Conservation (phyloP, 495 filamentous ascomycete genomes). For the Filosporella fistucella region DNA sequence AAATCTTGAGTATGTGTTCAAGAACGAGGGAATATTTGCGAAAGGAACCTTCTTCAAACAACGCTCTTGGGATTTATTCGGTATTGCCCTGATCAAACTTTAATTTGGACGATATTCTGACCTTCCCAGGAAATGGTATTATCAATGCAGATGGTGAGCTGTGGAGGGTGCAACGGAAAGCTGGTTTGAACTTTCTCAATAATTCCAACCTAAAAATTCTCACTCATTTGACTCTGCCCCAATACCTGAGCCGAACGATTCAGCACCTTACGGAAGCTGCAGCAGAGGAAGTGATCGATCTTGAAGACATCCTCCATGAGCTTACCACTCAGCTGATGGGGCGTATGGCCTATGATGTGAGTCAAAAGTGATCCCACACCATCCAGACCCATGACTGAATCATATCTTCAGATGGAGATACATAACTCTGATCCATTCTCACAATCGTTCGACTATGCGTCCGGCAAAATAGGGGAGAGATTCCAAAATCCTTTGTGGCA, state of each 20-base stretch:
- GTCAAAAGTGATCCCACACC: conserved; percentile 5
- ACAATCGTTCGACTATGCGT: conserved; percentile 51
- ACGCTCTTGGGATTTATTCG: conserved; percentile 56
- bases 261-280: conserved; percentile 26
- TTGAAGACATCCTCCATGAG: conserved; percentile 52
- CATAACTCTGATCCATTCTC: conserved; percentile 53
- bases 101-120: conserved; percentile 2
- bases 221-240: conserved; percentile 49
- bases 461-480: conserved; percentile 50
- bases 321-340: conserved; percentile 58
- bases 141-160: conserved; percentile 59
- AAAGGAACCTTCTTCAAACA: conserved; percentile 55
- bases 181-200: conserved; percentile 53
- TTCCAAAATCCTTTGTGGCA: conserved; percentile 60
- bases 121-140: conserved; percentile 46
- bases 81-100: conserved; percentile 20
- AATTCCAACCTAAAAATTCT: conserved; percentile 49
- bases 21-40: conserved; percentile 50
- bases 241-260: conserved; percentile 38
- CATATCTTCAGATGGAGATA: conserved; percentile 48
- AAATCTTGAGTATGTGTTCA: conserved; percentile 55
- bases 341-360: conserved; percentile 54
- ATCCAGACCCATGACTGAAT: not conserved
- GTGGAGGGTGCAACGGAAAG: conserved; percentile 57
- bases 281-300: conserved; percentile 32